Base-by-base conservation (phyloP, 2,329 filamentous ascomycete species). In the Aureobasidium leucospermi region DNA sequence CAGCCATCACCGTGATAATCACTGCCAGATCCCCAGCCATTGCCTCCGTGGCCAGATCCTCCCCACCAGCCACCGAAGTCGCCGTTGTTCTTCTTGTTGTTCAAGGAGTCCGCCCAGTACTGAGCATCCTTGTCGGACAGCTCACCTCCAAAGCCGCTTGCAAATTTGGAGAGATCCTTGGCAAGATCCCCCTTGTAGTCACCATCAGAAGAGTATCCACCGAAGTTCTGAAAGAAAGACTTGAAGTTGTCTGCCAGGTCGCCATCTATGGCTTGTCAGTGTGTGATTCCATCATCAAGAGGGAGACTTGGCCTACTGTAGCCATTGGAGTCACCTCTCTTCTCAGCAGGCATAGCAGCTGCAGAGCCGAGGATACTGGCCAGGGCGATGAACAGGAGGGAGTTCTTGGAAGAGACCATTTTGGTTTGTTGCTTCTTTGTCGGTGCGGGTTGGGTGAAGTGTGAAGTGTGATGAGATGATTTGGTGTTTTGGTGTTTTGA, bases 121-220 rank as follows among this genome's bases (percentile, higher is more conserved):
- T 53, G 36, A 32, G 51, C 51, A 28, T 53, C 51, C 19, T 53
- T 6, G 36, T 53, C 51, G 13, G 38, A 42, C 8, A 53, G 28
- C 51, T 53, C 43, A n/a, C 51, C 51, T 19, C 51, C 51, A n/a
- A 53, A 53, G 16, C 51, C 51, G n/a, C 6, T 53, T 32, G 51
- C 51, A 28, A 53, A 53, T 2, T 53, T 53, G 51, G 28, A 42
- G 29, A 53, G 51, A 16, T 53, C 51, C 39, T 53, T 53, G 38
- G 51, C 51, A 11, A 53, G 51, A 19, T 53, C 51, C n/a, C 39
- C 51, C 6, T 53, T 53, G 10, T 42, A 53, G 51, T 53, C 23
- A 8, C n/a, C 39, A 34, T 53, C 51, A 7, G 36, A 34, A 6
- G 36, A 53, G 15, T 16, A 43, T 2, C 51, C 38, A 9, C 51